Evolutionary conservation across 2,329 filamentous ascomycete species (phyloP).

Genomic region (Colletotrichum paranaense): DNA sequence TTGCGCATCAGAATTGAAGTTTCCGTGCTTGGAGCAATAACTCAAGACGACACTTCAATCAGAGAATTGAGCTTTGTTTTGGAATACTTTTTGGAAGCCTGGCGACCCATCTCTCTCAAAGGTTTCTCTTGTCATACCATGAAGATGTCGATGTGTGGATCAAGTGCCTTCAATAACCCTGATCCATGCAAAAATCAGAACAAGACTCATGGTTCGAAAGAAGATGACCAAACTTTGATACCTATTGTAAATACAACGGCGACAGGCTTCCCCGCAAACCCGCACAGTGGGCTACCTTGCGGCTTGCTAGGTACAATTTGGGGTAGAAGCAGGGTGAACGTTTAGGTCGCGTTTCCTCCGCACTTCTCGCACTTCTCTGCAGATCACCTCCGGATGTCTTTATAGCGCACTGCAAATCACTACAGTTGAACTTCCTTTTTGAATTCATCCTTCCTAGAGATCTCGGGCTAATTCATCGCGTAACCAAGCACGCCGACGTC

Average conservation of each 20-base stretch:
- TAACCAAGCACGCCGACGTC: neutral
- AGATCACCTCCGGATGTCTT: neutral
- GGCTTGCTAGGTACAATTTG: neutral
- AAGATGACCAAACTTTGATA: neutral
- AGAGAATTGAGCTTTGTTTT: no score
- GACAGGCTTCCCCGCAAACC: neutral
- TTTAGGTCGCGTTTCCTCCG: neutral
- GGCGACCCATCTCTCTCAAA: no score
- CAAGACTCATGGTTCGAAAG: neutral
- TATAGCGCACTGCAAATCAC: neutral
- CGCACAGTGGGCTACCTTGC: no score
- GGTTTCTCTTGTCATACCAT: no score
- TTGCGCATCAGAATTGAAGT: no score
- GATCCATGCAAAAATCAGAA: neutral
- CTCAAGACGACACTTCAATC: no score
- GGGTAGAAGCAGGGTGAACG: neutral
- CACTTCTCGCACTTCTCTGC: neutral
- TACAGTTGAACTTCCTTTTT: neutral
- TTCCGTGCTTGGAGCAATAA: no score
- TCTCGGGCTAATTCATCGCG: conserved; percentile 20
- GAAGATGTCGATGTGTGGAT: neutral
- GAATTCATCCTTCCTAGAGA: neutral
- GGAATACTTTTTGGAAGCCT: no score
- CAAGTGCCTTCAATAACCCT: neutral
- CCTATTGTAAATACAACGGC: neutral